phyloP scores from a whole-genome alignment of 2,329 filamentous ascomycete species.

The Ophiostoma pallidulum region DNA sequence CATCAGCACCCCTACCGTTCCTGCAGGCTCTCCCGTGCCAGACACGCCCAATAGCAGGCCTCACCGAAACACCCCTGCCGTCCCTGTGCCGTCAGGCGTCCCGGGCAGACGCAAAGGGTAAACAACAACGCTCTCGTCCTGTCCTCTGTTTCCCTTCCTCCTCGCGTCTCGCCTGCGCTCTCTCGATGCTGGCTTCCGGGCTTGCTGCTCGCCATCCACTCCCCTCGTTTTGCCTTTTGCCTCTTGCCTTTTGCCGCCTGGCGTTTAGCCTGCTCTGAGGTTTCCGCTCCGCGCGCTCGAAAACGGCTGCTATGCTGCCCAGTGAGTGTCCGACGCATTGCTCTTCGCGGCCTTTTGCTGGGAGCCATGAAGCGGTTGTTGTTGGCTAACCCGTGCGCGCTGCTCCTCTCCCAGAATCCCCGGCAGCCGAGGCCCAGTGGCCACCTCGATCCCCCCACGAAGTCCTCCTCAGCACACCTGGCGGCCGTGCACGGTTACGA shows the following conservation, averaged over 20 bases:
- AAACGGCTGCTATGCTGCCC: conserved; percentile 8
- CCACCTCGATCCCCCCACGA: conserved; percentile 58
- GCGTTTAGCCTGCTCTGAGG: not conserved
- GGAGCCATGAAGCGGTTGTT: too few relatives aligned
- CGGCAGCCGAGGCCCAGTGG: conserved; percentile 42
- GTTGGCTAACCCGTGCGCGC: too few relatives aligned
- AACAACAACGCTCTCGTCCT: conserved; percentile 3
- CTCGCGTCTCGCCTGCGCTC: not conserved
- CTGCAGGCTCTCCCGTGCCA: not conserved
- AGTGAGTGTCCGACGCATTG: conserved; percentile 1
- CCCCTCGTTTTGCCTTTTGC: not conserved
- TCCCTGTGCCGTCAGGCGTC: not conserved
- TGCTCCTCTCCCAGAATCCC: conserved; percentile 18
- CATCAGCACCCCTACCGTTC: too few relatives aligned
- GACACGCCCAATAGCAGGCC: not conserved
- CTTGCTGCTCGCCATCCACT: too few relatives aligned
- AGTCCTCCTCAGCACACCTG: conserved; percentile 58
- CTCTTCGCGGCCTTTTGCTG: too few relatives aligned
- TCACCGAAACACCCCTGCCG: not conserved
- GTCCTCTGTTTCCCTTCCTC: not conserved
- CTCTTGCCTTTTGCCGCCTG: not conserved
- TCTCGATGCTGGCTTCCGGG: not conserved
- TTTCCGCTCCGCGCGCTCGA: too few relatives aligned
- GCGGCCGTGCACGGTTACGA: conserved; percentile 66
- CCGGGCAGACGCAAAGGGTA: conserved; percentile 7